A percentile compares a stretch with the other conserved stretches of the same genome.
Evolutionary conservation across 1,139 yeast genomes (phyloP).

Genomic region (Saccharomyces uvarum): DNA sequence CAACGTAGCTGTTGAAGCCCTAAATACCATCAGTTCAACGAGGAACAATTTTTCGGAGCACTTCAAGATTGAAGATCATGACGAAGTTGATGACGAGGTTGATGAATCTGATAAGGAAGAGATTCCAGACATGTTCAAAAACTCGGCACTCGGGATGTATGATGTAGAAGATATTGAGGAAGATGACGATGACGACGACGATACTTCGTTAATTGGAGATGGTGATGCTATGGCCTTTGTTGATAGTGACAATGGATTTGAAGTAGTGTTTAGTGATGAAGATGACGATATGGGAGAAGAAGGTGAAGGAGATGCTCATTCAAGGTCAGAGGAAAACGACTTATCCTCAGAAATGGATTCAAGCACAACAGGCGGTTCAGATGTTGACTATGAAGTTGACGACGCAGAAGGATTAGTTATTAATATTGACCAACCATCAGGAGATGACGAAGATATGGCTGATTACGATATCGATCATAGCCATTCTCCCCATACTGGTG

Average conservation of each 20-base stretch:
- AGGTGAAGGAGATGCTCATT: conserved; percentile 17
- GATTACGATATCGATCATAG: conserved; percentile 1
- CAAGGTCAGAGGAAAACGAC: conserved; percentile 3
- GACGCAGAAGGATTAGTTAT: conserved; percentile 13
- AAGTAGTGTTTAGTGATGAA: conserved; percentile 39
- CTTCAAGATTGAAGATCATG: conserved; percentile 49
- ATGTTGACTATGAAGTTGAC: conserved; percentile 23
- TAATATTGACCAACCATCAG: conserved; percentile 1
- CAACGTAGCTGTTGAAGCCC: conserved; percentile 50
- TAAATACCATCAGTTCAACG: conserved; percentile 55
- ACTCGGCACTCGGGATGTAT: conserved; percentile 90
- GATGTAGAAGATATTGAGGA: conserved; percentile 73
- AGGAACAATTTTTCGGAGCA: conserved; percentile 52
- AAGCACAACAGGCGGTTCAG: conserved; percentile 10
- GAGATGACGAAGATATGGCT: conserved; percentile 1
- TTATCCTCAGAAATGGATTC: background rate
- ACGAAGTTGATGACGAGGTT: conserved; percentile 56
- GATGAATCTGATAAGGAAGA: conserved; percentile 61
- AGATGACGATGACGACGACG: conserved; percentile 43
- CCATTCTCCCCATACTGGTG: conserved; percentile 17
- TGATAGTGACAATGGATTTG: conserved; percentile 35
- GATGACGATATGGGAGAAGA: conserved; percentile 27
- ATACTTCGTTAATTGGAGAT: conserved; percentile 35
- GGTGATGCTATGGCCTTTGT: conserved; percentile 35
- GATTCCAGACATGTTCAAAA: conserved; percentile 73